A percentile compares a stretch with the other conserved stretches of the same genome.
These are phyloP conservation scores for Penicillium turbatum DNA, from an alignment of 495 filamentous ascomycete species.

Conservation along the genomic window DNA sequence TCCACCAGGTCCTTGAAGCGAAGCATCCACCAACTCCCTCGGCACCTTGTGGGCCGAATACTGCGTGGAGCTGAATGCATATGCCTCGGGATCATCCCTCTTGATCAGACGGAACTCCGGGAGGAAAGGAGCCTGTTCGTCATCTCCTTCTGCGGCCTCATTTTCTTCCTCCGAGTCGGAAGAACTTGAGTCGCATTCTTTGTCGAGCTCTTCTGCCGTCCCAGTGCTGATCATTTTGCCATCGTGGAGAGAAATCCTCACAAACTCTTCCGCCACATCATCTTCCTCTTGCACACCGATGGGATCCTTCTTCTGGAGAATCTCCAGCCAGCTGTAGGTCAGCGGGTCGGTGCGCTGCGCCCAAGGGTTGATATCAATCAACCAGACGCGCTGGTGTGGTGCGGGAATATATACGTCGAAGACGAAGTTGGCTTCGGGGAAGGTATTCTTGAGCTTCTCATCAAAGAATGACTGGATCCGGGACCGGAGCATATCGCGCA, in stretches of 20 bases:
- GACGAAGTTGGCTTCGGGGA: conserved; percentile 76
- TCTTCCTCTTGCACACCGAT: conserved; percentile 34
- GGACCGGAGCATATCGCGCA: conserved; percentile 57
- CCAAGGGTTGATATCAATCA: conserved; percentile 96
- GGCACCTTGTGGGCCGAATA: conserved; percentile 96
- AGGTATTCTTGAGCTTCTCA: conserved; percentile 62
- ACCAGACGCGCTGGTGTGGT: conserved; percentile 68
- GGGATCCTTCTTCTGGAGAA: conserved; percentile 64
- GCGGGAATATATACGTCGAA: conserved; percentile 90
- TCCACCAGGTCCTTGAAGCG: conserved; percentile 57
- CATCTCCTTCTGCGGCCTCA: conserved; percentile 44
- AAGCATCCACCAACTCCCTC: conserved; percentile 90
- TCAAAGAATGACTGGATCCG: conserved; percentile 72
- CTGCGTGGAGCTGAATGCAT: conserved; percentile 75
- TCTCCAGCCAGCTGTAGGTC: conserved; percentile 86
- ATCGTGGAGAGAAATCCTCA: conserved; percentile 39
- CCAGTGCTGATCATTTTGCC: conserved; percentile 16
- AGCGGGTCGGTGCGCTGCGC: conserved; percentile 83
- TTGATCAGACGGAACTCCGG: conserved; percentile 81
- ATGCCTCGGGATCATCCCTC: conserved; percentile 80
- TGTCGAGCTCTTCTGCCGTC: conserved; percentile 10
- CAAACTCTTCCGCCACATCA: conserved; percentile 31
- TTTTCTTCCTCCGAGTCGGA: conserved; percentile 32
- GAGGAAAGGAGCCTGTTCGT: conserved; percentile 55
- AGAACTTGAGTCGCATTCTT: conserved; percentile 19